phyloP scores from a whole-genome alignment of 805 yeast genomes.

The Metschnikowia picachoensis region DNA sequence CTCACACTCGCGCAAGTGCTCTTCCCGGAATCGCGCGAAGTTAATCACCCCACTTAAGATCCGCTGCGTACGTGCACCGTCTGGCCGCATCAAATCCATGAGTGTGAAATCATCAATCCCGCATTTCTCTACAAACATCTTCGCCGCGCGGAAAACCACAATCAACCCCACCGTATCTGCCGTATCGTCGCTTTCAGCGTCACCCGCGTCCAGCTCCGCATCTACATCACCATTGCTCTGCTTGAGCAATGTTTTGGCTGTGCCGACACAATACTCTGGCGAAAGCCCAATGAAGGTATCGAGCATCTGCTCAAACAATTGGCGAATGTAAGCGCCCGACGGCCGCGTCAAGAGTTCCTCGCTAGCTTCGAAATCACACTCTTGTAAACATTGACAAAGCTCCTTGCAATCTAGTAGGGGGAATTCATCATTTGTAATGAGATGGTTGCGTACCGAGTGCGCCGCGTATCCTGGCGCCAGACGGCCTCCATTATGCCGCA shows the following conservation, averaged over 20 bases:
- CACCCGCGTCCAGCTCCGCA: background rate
- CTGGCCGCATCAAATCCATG: conserved; percentile 74
- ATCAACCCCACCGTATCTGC: conserved; percentile 37
- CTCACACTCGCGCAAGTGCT: conserved; percentile 66
- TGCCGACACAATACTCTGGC: conserved; percentile 19
- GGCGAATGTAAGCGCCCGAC: conserved; percentile 49
- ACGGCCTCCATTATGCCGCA: background rate
- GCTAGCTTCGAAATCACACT: conserved; percentile 57
- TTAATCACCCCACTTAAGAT: conserved; percentile 80
- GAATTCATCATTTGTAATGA: conserved; percentile 43
- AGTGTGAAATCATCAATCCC: conserved; percentile 77
- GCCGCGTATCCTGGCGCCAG: background rate
- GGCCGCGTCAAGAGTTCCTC: conserved; percentile 61
- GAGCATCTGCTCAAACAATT: conserved; percentile 56
- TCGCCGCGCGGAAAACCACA: conserved; percentile 56
- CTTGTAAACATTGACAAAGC: conserved; percentile 53
- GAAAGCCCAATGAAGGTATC: conserved; percentile 58
- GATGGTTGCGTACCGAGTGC: conserved; percentile 1
- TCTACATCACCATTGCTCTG: conserved; percentile 3
- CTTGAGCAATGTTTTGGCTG: conserved; percentile 20
- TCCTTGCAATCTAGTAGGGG: conserved; percentile 61
- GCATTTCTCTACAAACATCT: conserved; percentile 61
- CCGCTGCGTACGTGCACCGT: conserved; percentile 58
- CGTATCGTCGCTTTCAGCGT: conserved; percentile 3
- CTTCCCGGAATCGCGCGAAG: conserved; percentile 80